Evolutionary conservation across 305 asterid species (phyloP), one percentile per base, ranked within the genome.

Genomic region (Solanum hybrid): DNA sequence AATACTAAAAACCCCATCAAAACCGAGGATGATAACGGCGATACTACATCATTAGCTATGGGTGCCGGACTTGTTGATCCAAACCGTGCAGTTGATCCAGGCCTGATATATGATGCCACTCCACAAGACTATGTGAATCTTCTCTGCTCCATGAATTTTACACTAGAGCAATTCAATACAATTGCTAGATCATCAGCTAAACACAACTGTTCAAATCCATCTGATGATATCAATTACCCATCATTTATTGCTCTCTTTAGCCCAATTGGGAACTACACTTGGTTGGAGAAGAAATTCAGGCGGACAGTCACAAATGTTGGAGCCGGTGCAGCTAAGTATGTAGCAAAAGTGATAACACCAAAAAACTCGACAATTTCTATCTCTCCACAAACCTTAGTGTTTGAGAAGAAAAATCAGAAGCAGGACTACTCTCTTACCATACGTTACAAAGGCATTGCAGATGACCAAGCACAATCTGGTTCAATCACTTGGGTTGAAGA

Each of bases 51-150:
- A 31, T 6, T 91, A 8, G 90, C 91, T 20, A 90, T 92, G 92
- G 94, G 94, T 51, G 89, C 91, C 1, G 94, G 93, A 42, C 90
- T 90, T 0, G 93, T 91, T 36, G 91, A 91, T 88, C 94, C 94
- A 11, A 92, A 92, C 28, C 26, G 76, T 6, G 92, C 93, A 64
- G 42, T 92, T 39, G 90, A 90, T 67, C 94, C 94, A 22, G 93
- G 93, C 5, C 90, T 91, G 0, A 28, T 89, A 67, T 89, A 90
- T 36, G 91, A 92, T 28, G 89, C 89, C 1, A 86, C 89, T 4
- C 36, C 57, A 33, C 87, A 90, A 31, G 91, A 91, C 71, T 92
- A 90, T 51, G 80, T 85, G 5, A 90, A 88, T 4, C 89, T 77
- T 12, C 71, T 90, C 11, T 92, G 92, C 87, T 88, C 92, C 34